Base-by-base conservation (phyloP, 768 basidiomycete species). In the Imleria badia region DNA sequence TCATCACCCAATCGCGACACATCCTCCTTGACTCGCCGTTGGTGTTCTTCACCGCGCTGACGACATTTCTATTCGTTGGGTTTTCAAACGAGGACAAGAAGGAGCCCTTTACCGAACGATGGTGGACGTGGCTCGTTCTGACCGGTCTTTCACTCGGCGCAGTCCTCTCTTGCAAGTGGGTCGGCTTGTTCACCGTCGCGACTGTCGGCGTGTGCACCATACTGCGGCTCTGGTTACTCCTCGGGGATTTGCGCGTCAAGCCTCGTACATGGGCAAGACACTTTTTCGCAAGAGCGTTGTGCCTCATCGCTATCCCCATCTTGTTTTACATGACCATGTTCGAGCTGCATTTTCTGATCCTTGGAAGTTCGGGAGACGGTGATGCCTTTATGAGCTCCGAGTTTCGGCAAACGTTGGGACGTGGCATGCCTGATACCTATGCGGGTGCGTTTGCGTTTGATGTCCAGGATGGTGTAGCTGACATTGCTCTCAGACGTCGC, bases 331-430 rank as follows among this genome's bases (percentile, higher is more conserved):
- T 98, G 91, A 69, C 76, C 67, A 97, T 97, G 91, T 99, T 99
- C 77, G 81, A 88, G 72, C 85, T 99, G 48, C 97, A 99, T 70
- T 98, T 98, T 74, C 65, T 86, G 66, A 81, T 99, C 60, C 77
- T 99, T 29, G 82, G 85, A 65, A 89, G 88, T 71, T 89, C 91
- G 2, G 97, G 97, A 31, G 96, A 98, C 48, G 97, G 97, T 0
- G 97, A 98, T 68, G 94, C 95, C 1, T 99, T 99, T 73, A 99
- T 99, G 97, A 96, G 91, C 74, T 91, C 94, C 3, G 95, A 94
- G 68, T 99, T 99, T 76, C 95, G 98, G 73, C 96, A 98, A 66
- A 98, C 95, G 0, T 78, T 99, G 13, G 79, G 86, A 15, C 86
- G 85, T 41, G 83, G 87, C 8, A 98, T 98, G 97, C 78, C 80